Conservation (phyloP, 345 rosid species). For the Hirschfeldia incana region DNA sequence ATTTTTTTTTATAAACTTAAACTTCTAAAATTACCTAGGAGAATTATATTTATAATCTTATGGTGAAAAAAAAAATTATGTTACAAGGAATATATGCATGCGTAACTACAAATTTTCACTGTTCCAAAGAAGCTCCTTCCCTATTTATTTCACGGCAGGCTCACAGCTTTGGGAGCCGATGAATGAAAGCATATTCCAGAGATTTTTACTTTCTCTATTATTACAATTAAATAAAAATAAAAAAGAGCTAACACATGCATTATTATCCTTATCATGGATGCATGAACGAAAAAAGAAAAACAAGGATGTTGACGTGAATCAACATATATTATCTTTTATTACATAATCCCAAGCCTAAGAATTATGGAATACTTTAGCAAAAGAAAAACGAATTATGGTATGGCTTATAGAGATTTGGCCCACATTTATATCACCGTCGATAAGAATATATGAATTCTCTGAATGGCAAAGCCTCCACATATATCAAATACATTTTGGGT, state of each 20-base stretch:
- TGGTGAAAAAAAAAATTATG: background rate
- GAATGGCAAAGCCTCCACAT: background rate
- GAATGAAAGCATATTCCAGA: background rate
- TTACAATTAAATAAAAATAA: background rate
- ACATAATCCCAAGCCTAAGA: slow-evolving; percentile 13
- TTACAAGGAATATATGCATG: slow-evolving; percentile 10
- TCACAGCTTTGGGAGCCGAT: slow-evolving; percentile 12
- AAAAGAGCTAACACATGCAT: background rate
- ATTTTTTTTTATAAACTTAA: background rate
- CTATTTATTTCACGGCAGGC: background rate
- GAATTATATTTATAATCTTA: background rate
- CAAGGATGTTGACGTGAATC: too few relatives aligned
- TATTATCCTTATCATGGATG: too few relatives aligned
- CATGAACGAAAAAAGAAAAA: too few relatives aligned
- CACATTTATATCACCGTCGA: slow-evolving; percentile 1
- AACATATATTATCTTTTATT: background rate
- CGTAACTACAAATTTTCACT: slow-evolving; percentile 4
- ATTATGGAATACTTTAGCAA: background rate
- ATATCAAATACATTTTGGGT: background rate
- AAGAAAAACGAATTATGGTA: background rate
- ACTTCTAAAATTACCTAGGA: background rate
- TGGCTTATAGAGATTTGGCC: slow-evolving; percentile 6
- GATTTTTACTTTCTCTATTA: background rate
- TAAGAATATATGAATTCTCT: background rate
- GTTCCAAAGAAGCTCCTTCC: background rate